Conservation (phyloP, 2,329 filamentous ascomycete genomes). For the Arthrinium puccinioides region DNA sequence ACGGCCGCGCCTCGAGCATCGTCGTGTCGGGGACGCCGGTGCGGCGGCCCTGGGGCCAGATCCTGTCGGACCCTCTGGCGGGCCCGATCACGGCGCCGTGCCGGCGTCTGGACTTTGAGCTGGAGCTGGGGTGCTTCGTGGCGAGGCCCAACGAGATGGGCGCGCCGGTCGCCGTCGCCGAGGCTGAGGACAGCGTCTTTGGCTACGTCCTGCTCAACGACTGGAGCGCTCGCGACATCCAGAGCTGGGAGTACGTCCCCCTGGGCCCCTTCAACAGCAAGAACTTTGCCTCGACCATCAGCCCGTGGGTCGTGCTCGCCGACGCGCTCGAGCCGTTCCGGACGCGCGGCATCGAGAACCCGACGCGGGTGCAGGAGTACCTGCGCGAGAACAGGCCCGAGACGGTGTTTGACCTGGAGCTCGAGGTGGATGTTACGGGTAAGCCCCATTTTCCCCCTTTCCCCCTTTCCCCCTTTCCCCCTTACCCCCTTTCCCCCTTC, state of each 20-base stretch:
- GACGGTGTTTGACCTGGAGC: slow-evolving; percentile 60
- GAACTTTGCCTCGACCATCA: slow-evolving; percentile 75
- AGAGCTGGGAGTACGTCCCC: slow-evolving; percentile 78
- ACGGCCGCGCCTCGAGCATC: slow-evolving; percentile 69
- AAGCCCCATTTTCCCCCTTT: slow-evolving; percentile 16
- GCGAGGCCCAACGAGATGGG: slow-evolving; percentile 59
- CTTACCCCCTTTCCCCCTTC: no score
- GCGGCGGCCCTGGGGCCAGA: slow-evolving; percentile 68
- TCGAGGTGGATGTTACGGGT: slow-evolving; percentile 59
- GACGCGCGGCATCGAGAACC: slow-evolving; percentile 23
- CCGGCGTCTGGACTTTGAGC: slow-evolving; percentile 67
- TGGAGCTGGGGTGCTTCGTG: slow-evolving; percentile 73
- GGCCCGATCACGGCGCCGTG: slow-evolving; percentile 56
- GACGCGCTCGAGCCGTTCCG: slow-evolving; percentile 61
- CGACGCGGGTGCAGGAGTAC: slow-evolving; percentile 29
- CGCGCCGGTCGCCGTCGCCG: slow-evolving; percentile 50
- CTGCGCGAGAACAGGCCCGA: slow-evolving; percentile 52
- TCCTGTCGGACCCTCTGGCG: slow-evolving; percentile 55
- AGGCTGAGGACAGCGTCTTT: slow-evolving; percentile 67
- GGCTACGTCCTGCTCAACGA: slow-evolving; percentile 80
- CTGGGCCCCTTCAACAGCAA: slow-evolving; percentile 78
- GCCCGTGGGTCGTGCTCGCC: slow-evolving; percentile 69
- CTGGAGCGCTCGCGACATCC: slow-evolving; percentile 78
- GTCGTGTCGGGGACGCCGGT: slow-evolving; percentile 69
- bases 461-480: no score